These are phyloP conservation scores for Erythrobasidium hasegawianum DNA, from an alignment of 1,284 basidiomycete genomes.

Conservation along the genomic window DNA sequence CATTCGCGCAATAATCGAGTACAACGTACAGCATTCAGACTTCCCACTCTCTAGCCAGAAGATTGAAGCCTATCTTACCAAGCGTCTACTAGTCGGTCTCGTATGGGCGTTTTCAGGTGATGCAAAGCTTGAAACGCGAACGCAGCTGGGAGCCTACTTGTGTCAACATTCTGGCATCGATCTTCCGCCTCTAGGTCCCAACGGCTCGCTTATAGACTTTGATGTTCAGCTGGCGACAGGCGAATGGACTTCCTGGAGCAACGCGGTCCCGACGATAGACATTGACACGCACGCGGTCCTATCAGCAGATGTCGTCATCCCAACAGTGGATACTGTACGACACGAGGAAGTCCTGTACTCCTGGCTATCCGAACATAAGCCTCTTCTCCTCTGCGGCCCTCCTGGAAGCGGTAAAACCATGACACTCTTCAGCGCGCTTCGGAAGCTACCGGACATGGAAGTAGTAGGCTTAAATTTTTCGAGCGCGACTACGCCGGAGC, in stretches of 20 bases:
- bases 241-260: slow-evolving; percentile 90
- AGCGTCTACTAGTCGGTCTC: slow-evolving; percentile 84
- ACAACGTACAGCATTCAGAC: slow-evolving; percentile 90
- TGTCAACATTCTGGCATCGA: slow-evolving; percentile 83
- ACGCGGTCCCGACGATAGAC: slow-evolving; percentile 87
- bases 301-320: slow-evolving; percentile 92
- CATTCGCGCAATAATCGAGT: slow-evolving; percentile 85
- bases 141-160: slow-evolving; percentile 85
- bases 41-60: slow-evolving; percentile 83
- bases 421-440: slow-evolving; percentile 96
- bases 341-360: slow-evolving; percentile 98
- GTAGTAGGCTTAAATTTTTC: slow-evolving; percentile 99
- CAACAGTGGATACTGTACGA: slow-evolving; percentile 96
- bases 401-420: slow-evolving; percentile 99
- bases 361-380: slow-evolving; percentile 98
- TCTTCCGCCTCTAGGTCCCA: slow-evolving; percentile 67
- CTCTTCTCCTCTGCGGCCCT: slow-evolving; percentile 95
- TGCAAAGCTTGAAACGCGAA: slow-evolving; percentile 80
- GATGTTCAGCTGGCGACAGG: slow-evolving; percentile 83
- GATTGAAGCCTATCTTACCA: slow-evolving; percentile 83
- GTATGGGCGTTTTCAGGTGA: slow-evolving; percentile 99
- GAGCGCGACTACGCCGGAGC: slow-evolving; percentile 93
- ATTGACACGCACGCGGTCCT: slow-evolving; percentile 96
- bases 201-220: slow-evolving; percentile 87
- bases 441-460: slow-evolving; percentile 97